These are phyloP conservation scores for Bipolaris victoriae DNA, from an alignment of 2,329 filamentous ascomycete genomes.

Conservation along the genomic window DNA sequence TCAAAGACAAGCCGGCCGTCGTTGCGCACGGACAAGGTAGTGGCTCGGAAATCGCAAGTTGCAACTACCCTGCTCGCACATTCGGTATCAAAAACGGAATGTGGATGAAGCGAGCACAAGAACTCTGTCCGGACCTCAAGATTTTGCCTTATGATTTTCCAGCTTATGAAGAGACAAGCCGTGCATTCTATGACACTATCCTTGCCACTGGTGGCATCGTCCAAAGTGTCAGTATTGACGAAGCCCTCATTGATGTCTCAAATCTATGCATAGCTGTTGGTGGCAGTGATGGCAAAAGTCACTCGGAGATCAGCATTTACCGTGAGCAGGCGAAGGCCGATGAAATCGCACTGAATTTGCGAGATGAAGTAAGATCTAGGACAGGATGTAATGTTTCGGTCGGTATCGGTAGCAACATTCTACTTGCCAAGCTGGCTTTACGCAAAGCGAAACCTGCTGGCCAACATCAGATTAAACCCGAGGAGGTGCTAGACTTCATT, in stretches of 20 bases:
- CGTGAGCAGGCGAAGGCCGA: slow-evolving; percentile 81
- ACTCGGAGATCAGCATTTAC: slow-evolving; percentile 72
- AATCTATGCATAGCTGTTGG: slow-evolving; percentile 68
- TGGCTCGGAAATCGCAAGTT: slow-evolving; percentile 95
- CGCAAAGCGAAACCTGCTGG: slow-evolving; percentile 93
- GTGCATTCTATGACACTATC: slow-evolving; percentile 84
- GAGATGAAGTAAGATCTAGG: slow-evolving; percentile 71
- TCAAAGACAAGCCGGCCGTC: slow-evolving; percentile 77
- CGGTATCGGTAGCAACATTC: slow-evolving; percentile 87
- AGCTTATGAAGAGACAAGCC: slow-evolving; percentile 90
- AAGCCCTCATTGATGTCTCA: slow-evolving; percentile 87
- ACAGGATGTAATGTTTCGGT: slow-evolving; percentile 91
- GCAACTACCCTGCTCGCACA: slow-evolving; percentile 88
- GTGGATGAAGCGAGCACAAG: slow-evolving; percentile 95
- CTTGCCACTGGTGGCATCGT: slow-evolving; percentile 80
- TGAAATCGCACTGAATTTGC: slow-evolving; percentile 69
- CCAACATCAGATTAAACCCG: slow-evolving; percentile 84
- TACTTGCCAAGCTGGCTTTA: slow-evolving; percentile 89
- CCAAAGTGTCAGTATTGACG: slow-evolving; percentile 96
- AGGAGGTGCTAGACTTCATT: slow-evolving; percentile 77
- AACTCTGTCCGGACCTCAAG: slow-evolving; percentile 83
- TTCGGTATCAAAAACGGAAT: slow-evolving; percentile 96
- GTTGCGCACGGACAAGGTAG: slow-evolving; percentile 86
- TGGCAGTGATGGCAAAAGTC: slow-evolving; percentile 68
- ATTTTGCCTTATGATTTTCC: slow-evolving; percentile 95